phyloP scores from a whole-genome alignment of 352 stramenopile species.

The Globisporangium abappressorium region DNA sequence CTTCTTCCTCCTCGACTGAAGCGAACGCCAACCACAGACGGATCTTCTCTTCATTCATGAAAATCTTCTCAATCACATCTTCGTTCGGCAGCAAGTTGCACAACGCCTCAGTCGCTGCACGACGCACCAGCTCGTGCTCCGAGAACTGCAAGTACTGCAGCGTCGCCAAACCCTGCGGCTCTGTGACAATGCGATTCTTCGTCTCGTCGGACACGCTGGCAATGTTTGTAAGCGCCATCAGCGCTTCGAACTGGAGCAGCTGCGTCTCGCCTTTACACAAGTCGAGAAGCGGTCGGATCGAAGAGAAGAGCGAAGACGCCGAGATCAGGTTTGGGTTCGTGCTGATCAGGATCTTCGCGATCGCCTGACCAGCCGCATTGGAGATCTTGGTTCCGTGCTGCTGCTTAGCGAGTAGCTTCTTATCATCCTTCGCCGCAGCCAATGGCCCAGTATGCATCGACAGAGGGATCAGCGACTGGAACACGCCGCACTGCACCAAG shows the following conservation, averaged over 20 bases:
- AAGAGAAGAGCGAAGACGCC: slow-evolving; percentile 74
- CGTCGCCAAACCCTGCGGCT: slow-evolving; percentile 69
- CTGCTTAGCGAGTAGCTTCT: slow-evolving; percentile 36
- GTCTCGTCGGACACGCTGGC: slow-evolving; percentile 92
- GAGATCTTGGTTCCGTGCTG: slow-evolving; percentile 83
- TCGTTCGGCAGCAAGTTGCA: slow-evolving; percentile 95
- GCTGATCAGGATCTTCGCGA: slow-evolving; percentile 96
- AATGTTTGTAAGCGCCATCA: slow-evolving; percentile 98
- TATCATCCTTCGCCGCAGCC: slow-evolving; percentile 15
- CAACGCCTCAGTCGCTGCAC: slow-evolving; percentile 95
- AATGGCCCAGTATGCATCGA: slow-evolving; percentile 24
- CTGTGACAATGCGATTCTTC: slow-evolving; percentile 85
- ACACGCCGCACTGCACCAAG: slow-evolving; percentile 75
- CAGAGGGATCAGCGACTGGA: slow-evolving; percentile 70
- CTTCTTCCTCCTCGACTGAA: slow-evolving; percentile 88
- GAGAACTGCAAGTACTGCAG: slow-evolving; percentile 94
- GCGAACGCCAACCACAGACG: slow-evolving; percentile 93
- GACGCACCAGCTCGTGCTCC: slow-evolving; percentile 95
- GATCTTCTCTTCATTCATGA: slow-evolving; percentile 91
- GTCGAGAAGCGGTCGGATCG: slow-evolving; percentile 86
- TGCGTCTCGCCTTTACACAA: slow-evolving; percentile 94
- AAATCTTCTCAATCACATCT: slow-evolving; percentile 91
- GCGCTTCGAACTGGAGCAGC: slow-evolving; percentile 88
- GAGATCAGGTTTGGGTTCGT: slow-evolving; percentile 93
- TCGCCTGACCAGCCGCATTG: slow-evolving; percentile 86